Base-by-base conservation (phyloP, 2,329 filamentous ascomycete species). In the Paraconiothyrium brasiliense region DNA sequence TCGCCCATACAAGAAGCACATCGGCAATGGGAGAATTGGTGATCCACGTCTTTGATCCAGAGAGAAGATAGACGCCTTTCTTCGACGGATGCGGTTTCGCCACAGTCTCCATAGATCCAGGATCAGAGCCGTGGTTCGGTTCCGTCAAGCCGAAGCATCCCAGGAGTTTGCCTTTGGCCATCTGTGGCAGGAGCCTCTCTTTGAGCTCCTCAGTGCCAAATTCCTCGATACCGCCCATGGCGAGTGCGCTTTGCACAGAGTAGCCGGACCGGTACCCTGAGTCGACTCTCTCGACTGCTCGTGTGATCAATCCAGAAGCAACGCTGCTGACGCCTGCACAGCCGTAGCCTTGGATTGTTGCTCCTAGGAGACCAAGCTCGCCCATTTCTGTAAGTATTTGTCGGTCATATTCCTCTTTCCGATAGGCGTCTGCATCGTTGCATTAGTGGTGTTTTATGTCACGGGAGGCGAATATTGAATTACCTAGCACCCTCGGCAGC, bases 11-110 rank as follows among this genome's bases (percentile, higher is more conserved):
- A 66, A 97, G 81, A 56, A 96, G 81, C 2, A 97, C 85, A 70
- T 97, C 92, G 1, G 93, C 88, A 70, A 97, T 96, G 3, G 93
- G 93, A 8, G 92, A 94, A 80, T 97, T 97, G 14, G 93, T 97
- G 76, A 97, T 97, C 93, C 93, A 97, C 0, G 94, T 97, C 84
- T 97, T 97, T 54, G 91, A 83, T 1, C 93, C 93, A 49, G 89
- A 92, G 39, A 97, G 81, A 47, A 89, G 86, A 71, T 90, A 91
- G 78, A 93, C 92, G 1, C 93, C 93, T 73, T 92, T 90, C 83
- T 94, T 94, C 8, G 87, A 89, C 6, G 93, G 92, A 76, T 97
- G 93, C 52, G 90, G 89, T 76, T 89, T 92, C n/a, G 93, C 94
- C 10, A 87, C 85, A 6, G 90, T 93, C 84, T 97, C 93, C 92